Conservation (phyloP, 345 rosid genomes). For the Eucalyptus dawsonii region DNA sequence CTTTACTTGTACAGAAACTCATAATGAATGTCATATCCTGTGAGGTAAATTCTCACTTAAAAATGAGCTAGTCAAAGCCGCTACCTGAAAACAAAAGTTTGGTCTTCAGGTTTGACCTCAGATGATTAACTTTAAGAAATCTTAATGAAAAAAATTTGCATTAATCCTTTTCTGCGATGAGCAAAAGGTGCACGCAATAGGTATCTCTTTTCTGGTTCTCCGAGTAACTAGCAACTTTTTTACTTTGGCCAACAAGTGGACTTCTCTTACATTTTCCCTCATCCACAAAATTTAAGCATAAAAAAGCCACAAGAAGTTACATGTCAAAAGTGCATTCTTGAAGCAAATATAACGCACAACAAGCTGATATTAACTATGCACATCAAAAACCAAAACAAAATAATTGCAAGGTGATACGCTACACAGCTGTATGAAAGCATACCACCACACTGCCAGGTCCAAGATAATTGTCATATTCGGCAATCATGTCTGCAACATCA, state of each 20-base stretch:
- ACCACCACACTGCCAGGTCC: slow-evolving; percentile 95
- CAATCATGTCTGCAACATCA: slow-evolving; percentile 75
- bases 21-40: not conserved
- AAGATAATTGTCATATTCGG: slow-evolving; percentile 92
- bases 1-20: not conserved
- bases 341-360: not conserved
- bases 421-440: not conserved
- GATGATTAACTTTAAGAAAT: not conserved
- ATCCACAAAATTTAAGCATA: not conserved
- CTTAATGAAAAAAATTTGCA: not conserved
- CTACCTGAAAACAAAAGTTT: not conserved
- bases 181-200: not conserved
- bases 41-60: not conserved
- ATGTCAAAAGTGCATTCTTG: not conserved
- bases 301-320: not conserved
- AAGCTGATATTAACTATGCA: not conserved
- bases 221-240: not conserved
- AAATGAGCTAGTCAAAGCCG: not conserved
- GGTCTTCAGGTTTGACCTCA: not conserved
- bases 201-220: not conserved
- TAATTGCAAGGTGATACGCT: not conserved
- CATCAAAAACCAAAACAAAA: not conserved
- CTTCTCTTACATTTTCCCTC: not conserved
- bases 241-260: not conserved
- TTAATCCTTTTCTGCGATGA: not conserved